Conservation (phyloP, 768 basidiomycete genomes). For the Chalciporus piperatus region DNA sequence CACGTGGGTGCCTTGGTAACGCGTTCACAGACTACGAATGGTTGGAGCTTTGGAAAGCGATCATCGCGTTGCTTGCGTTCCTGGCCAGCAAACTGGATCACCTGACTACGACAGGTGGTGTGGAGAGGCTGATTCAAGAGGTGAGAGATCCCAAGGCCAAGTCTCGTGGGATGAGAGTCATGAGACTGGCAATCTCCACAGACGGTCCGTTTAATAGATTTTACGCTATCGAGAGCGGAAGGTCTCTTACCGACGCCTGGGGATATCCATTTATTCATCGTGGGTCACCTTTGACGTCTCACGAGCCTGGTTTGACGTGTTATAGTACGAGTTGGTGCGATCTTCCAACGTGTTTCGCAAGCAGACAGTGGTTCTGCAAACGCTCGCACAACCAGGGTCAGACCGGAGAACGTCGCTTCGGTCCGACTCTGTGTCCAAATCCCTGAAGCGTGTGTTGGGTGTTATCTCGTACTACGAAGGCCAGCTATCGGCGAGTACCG, state of each 20-base stretch:
- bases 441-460: slow-evolving; percentile 41
- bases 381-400: slow-evolving; percentile 32
- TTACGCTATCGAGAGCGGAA: slow-evolving; percentile 52
- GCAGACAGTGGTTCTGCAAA: slow-evolving; percentile 44
- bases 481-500: slow-evolving; percentile 44
- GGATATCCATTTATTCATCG: slow-evolving; percentile 59
- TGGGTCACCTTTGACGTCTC: slow-evolving; percentile 33
- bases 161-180: neutral
- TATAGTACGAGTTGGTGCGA: slow-evolving; percentile 67
- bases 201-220: slow-evolving; percentile 54
- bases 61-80: slow-evolving; percentile 55
- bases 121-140: slow-evolving; percentile 53
- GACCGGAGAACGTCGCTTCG: slow-evolving; percentile 25
- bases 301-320: neutral
- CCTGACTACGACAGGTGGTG: slow-evolving; percentile 48
- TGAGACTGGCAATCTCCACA: slow-evolving; percentile 17
- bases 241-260: slow-evolving; percentile 50
- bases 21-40: slow-evolving; percentile 55
- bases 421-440: slow-evolving; percentile 36
- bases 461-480: slow-evolving; percentile 52
- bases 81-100: slow-evolving; percentile 52
- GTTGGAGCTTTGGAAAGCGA: slow-evolving; percentile 60
- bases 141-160: slow-evolving; percentile 32
- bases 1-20: neutral
- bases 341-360: slow-evolving; percentile 48